phyloP scores from a whole-genome alignment of 805 yeast species.

The Komagataella mondaviorum region DNA sequence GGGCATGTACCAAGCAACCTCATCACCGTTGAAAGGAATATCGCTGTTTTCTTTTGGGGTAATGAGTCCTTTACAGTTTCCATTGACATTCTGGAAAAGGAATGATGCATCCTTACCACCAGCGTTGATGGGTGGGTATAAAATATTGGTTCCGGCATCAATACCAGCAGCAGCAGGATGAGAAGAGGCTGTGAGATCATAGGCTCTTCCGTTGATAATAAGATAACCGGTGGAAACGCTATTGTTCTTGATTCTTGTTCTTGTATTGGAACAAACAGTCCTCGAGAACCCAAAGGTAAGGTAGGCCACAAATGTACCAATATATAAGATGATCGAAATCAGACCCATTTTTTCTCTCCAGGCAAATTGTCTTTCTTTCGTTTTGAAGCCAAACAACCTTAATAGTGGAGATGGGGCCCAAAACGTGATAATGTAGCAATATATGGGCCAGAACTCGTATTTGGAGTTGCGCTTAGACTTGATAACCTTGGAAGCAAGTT shows the following conservation, averaged over 20 bases:
- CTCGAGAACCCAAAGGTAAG: conserved; percentile 84
- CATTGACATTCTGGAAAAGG: conserved; percentile 83
- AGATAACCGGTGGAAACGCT: conserved; percentile 48
- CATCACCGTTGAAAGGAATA: conserved; percentile 53
- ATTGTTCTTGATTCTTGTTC: conserved; percentile 40
- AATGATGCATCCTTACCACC: conserved; percentile 82
- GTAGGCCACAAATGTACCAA: conserved; percentile 73
- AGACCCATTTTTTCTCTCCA: conserved; percentile 96
- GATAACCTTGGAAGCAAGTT: conserved; percentile 11
- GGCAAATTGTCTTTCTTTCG: conserved; percentile 77
- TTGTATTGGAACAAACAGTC: conserved; percentile 50
- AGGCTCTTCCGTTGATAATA: conserved; percentile 74
- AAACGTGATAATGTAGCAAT: conserved; percentile 71
- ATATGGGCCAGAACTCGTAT: conserved; percentile 55
- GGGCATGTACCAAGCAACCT: conserved; percentile 94
- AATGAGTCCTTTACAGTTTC: conserved; percentile 73
- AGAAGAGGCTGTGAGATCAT: conserved; percentile 47
- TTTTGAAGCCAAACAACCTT: conserved; percentile 60
- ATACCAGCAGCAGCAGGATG: conserved; percentile 84
- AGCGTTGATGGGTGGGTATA: conserved; percentile 78
- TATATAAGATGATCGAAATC: conserved; percentile 54
- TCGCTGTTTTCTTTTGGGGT: conserved; percentile 52
- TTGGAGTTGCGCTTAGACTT: conserved; percentile 7
- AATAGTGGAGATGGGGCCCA: conserved; percentile 83
- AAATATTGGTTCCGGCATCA: conserved; percentile 49